phyloP scores from a whole-genome alignment of 2,329 filamentous ascomycete species.

The Davidsoniella eucalypti region DNA sequence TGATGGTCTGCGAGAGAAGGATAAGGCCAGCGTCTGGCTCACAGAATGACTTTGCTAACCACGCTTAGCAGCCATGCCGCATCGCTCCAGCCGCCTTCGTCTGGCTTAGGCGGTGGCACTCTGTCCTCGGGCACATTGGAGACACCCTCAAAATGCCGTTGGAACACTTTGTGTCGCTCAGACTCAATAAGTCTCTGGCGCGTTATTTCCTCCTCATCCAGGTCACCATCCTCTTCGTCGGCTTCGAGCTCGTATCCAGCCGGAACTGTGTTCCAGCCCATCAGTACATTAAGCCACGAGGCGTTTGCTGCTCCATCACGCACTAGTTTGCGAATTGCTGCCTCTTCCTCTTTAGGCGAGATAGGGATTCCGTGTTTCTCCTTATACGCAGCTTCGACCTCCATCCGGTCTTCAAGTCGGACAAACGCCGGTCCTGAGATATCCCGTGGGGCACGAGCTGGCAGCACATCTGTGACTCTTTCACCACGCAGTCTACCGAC shows the following conservation, averaged over 20 bases:
- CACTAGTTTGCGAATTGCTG: constrained; percentile 38
- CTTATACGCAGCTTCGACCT: constrained; percentile 20
- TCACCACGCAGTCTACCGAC: neutral
- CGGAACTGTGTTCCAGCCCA: constrained; percentile 33
- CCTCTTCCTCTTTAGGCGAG: constrained; percentile 38
- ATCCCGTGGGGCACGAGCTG: neutral
- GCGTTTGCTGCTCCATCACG: constrained; percentile 33
- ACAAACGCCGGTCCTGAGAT: constrained; percentile 43
- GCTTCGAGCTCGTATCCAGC: neutral
- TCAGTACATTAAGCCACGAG: constrained; percentile 41
- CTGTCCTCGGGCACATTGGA: constrained; percentile 27
- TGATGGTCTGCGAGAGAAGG: neutral
- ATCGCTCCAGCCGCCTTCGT: constrained; percentile 48
- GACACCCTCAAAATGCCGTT: constrained; percentile 11
- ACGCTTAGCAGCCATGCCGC: constrained; percentile 52
- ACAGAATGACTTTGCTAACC: constrained; percentile 44
- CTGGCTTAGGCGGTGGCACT: constrained; percentile 31
- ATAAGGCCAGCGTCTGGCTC: too few relatives aligned
- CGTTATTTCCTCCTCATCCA: constrained; percentile 23
- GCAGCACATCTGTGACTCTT: neutral
- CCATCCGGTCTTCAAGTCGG: constrained; percentile 42
- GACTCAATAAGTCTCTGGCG: constrained; percentile 15
- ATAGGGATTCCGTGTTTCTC: constrained; percentile 20
- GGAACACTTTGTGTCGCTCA: constrained; percentile 1
- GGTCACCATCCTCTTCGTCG: constrained; percentile 26